Conservation (phyloP, 768 basidiomycete species). For the Trametes maxima region DNA sequence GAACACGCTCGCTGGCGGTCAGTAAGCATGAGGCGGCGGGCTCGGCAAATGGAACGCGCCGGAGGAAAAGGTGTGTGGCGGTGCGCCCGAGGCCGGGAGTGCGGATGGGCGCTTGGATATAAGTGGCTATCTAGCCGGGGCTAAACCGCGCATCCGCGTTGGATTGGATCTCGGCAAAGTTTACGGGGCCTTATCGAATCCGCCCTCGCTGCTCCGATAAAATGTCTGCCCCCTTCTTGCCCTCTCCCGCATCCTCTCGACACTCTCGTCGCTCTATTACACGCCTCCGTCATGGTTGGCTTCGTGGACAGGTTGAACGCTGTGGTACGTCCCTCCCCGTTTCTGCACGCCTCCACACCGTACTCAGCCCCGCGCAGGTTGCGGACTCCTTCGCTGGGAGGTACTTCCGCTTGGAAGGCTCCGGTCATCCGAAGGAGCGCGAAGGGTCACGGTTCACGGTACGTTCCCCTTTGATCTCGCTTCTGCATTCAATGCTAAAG, state of each 20-base stretch:
- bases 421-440: conserved; percentile 36
- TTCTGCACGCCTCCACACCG: neutral
- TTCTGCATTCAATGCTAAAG: neutral
- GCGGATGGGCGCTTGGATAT: neutral
- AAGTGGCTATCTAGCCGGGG: neutral
- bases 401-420: conserved; percentile 39
- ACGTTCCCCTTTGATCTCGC: conserved; percentile 7
- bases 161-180: neutral
- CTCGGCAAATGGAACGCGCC: too few relatives aligned
- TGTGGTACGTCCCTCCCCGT: conserved; percentile 15
- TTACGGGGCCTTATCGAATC: neutral
- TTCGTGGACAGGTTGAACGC: conserved; percentile 30
- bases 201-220: neutral
- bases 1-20: too few relatives aligned
- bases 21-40: too few relatives aligned
- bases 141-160: neutral
- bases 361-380: conserved; percentile 23
- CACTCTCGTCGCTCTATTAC: neutral
- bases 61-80: too few relatives aligned
- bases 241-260: neutral
- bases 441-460: conserved; percentile 38
- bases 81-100: neutral
- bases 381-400: conserved; percentile 36
- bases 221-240: neutral
- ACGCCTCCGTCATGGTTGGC: conserved; percentile 21